Evolutionary conservation across 129 eudicot species (phyloP).

Genomic region (Artemisia argyi): DNA sequence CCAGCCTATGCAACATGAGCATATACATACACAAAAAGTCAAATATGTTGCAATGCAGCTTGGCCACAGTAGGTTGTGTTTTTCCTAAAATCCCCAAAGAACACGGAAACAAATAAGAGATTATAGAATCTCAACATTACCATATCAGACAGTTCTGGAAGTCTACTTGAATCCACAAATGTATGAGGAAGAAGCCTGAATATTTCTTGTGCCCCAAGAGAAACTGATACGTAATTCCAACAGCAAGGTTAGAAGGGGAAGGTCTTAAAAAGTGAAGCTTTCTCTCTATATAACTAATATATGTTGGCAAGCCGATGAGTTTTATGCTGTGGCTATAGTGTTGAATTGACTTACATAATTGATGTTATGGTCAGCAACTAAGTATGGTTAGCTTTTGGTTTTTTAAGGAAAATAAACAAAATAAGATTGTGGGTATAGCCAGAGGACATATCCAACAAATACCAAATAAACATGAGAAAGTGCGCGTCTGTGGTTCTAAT

Average conservation of each 20-base stretch:
- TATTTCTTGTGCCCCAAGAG: constrained; percentile 89
- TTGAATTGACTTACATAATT: not conserved
- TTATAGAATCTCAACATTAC: constrained; percentile 36
- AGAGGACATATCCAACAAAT: not conserved
- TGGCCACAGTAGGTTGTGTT: not conserved
- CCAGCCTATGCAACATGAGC: constrained; percentile 43
- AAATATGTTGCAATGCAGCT: constrained; percentile 14
- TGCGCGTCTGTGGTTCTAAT: not conserved
- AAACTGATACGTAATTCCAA: constrained; percentile 46
- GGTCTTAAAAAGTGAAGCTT: not conserved
- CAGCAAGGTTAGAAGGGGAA: not conserved
- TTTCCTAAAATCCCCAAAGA: not conserved
- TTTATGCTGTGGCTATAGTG: not conserved
- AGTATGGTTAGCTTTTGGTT: no score
- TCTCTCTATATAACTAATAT: no score
- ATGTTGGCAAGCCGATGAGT: not conserved
- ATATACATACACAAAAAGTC: constrained; percentile 16
- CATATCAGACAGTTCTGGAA: constrained; percentile 70
- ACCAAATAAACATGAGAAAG: not conserved
- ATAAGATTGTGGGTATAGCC: no score
- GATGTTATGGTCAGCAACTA: no score
- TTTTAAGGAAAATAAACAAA: not conserved
- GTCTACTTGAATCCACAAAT: constrained; percentile 71
- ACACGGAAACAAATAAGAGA: constrained; percentile 12
- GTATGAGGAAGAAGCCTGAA: constrained; percentile 99